phyloP scores from a whole-genome alignment of 1,284 basidiomycete species.

The Moesziomyces antarcticus region DNA sequence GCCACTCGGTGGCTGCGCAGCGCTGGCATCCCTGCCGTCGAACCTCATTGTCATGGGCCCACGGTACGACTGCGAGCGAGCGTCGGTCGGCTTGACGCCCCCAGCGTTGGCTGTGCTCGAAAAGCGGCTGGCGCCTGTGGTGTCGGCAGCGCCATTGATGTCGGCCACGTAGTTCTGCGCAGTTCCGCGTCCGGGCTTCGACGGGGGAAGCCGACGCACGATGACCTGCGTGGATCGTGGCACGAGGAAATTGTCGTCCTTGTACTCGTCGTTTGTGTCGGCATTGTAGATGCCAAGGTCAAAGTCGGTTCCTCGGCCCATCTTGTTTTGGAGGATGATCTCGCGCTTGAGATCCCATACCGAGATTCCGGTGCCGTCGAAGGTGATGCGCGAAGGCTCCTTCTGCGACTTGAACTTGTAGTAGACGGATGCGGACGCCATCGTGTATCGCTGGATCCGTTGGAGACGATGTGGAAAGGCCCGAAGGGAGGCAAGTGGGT shows the following conservation, averaged over 20 bases:
- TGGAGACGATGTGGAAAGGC: not conserved
- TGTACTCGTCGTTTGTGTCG: constrained; percentile 75
- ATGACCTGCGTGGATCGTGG: constrained; percentile 94
- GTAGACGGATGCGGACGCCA: constrained; percentile 76
- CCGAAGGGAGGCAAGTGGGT: not conserved
- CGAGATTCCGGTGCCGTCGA: constrained; percentile 97
- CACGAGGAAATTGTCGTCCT: constrained; percentile 89
- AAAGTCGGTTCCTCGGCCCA: constrained; percentile 96
- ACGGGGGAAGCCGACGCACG: constrained; percentile 86
- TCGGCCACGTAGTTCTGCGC: constrained; percentile 84
- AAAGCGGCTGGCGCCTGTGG: constrained; percentile 27
- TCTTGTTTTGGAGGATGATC: constrained; percentile 94
- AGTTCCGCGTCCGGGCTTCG: constrained; percentile 88
- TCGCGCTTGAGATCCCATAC: constrained; percentile 99
- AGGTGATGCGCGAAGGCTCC: constrained; percentile 92
- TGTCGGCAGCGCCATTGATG: constrained; percentile 64
- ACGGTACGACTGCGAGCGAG: constrained; percentile 33
- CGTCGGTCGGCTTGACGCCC: constrained; percentile 23
- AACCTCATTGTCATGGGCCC: constrained; percentile 84
- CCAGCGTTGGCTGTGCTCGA: constrained; percentile 31
- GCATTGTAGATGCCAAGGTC: constrained; percentile 81
- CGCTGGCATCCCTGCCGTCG: constrained; percentile 70
- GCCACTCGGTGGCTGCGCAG: not conserved
- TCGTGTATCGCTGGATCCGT: constrained; percentile 21
- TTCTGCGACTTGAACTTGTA: constrained; percentile 97